A percentile compares a stretch with the other conserved stretches of the same genome.
These are phyloP conservation scores for Skeletonema potamos DNA, from an alignment of 108 stramenopile species.

Conservation along the genomic window DNA sequence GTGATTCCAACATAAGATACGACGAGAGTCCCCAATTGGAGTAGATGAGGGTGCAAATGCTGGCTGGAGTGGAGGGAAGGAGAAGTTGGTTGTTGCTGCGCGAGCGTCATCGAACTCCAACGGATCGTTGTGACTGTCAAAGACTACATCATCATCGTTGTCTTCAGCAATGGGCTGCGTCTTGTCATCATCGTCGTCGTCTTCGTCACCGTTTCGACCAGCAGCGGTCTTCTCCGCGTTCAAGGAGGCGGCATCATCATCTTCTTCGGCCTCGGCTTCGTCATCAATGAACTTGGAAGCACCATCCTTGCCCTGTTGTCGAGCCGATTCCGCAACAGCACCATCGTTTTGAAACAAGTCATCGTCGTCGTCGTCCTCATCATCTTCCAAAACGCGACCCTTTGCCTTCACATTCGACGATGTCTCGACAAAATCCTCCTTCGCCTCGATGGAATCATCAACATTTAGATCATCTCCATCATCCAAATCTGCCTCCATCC, in stretches of 20 bases:
- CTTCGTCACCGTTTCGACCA: slow-evolving; percentile 1
- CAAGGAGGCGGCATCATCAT: slow-evolving; percentile 16
- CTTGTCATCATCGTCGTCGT: slow-evolving; percentile 17
- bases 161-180: slow-evolving; percentile 11
- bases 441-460: neutral
- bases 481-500: neutral
- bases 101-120: slow-evolving; percentile 4
- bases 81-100: neutral
- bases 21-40: slow-evolving; percentile 62
- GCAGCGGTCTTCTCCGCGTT: neutral
- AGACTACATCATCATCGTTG: slow-evolving; percentile 19
- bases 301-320: slow-evolving; percentile 3
- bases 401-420: slow-evolving; percentile 7
- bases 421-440: neutral
- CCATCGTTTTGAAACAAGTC: slow-evolving; percentile 31
- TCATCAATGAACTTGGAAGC: slow-evolving; percentile 52
- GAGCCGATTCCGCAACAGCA: too few relatives aligned
- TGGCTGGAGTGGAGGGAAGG: slow-evolving; percentile 57
- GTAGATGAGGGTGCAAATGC: slow-evolving; percentile 82
- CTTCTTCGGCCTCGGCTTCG: slow-evolving; percentile 51
- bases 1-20: slow-evolving; percentile 89
- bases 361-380: slow-evolving; percentile 46
- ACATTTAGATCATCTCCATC: neutral
- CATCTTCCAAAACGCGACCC: neutral
- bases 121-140: slow-evolving; percentile 31